Evolutionary conservation across 495 filamentous ascomycete species (phyloP).

Genomic region (Chaetomium cochliodes): DNA sequence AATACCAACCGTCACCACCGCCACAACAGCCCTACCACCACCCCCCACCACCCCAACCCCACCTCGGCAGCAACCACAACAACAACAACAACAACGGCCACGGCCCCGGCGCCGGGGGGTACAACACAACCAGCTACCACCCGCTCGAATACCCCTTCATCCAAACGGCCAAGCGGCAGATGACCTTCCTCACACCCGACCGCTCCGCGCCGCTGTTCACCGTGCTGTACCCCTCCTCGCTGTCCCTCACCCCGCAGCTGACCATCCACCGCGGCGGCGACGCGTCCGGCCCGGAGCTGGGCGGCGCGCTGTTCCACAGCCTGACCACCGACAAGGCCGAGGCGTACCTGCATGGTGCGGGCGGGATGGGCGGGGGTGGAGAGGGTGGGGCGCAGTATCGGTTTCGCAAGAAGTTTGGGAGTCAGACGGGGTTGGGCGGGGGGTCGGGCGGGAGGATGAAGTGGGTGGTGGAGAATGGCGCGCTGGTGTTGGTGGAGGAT

Average conservation of each 20-base stretch:
- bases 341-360: not conserved
- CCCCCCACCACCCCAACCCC: not conserved
- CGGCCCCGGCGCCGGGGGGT: not conserved
- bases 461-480: constrained; percentile 1
- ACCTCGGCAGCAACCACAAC: not conserved
- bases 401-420: constrained; percentile 12
- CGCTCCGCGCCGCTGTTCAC: constrained; percentile 5
- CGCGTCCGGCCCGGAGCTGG: not conserved
- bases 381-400: not conserved
- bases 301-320: not conserved
- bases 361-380: not conserved
- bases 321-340: constrained; percentile 7
- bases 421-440: not conserved
- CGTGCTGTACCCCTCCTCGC: not conserved
- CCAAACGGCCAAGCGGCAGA: constrained; percentile 5
- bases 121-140: not conserved
- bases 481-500: not conserved
- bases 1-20: not conserved
- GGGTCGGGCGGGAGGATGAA: not conserved
- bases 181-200: constrained; percentile 11
- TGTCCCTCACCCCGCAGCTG: not conserved
- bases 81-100: not conserved
- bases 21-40: constrained; percentile 1
- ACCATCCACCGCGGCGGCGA: constrained; percentile 3
- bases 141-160: constrained; percentile 2